Evolutionary conservation across 148 eudicot species (phyloP), one percentile per base, ranked within the genome.

Genomic region (Rhododendron mucronatum): DNA sequence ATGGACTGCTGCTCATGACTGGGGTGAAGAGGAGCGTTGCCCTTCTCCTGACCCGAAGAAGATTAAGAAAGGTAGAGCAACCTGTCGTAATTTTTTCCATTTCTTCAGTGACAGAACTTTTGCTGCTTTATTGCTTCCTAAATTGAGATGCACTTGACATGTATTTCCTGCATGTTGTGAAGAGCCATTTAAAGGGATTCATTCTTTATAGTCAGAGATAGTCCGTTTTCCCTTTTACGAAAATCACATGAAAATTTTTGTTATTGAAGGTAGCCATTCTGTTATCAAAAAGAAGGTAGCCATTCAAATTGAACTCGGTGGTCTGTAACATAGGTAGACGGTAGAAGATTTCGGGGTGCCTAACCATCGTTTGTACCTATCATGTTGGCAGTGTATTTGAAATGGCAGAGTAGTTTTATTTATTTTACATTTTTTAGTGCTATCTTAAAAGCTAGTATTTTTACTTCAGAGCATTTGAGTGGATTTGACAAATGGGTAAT

Each of bases 1-100:
- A 21, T 97, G 99, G 99, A 94, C 99, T n/a, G 87, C 86, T 87
- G 93, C 91, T 82, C 98, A 92, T 93, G 99, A 97, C 83, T 97
- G 99, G 99, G 98, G 94, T 86, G 96, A 93, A 53, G 99, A 97
- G 89, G 95, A 94, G 89, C 94, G 99, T 61, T 97, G 99, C 87
- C 99, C 99, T 47, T 86, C 90, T 82, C 92, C 95, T 26, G 90
- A 88, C 20, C 87, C 91, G 30, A 92, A 89, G n/a, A 88, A 90
- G 84, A 90, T 82, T 82, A 93, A 93, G 88, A 95, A 97, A 93
- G 99, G 98, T 97, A 90, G 50, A 11, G 76, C 23, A 33, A 53
- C 79, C 61, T 75, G 61, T 14, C 15, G 9, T 53, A 8, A 8
- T 23, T 86, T 86, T 41, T 44, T 87, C 41, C 15, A 63, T 85